Evolutionary conservation across 2,329 filamentous ascomycete species (phyloP).

Genomic region (Sarocladiaceae sp.): DNA sequence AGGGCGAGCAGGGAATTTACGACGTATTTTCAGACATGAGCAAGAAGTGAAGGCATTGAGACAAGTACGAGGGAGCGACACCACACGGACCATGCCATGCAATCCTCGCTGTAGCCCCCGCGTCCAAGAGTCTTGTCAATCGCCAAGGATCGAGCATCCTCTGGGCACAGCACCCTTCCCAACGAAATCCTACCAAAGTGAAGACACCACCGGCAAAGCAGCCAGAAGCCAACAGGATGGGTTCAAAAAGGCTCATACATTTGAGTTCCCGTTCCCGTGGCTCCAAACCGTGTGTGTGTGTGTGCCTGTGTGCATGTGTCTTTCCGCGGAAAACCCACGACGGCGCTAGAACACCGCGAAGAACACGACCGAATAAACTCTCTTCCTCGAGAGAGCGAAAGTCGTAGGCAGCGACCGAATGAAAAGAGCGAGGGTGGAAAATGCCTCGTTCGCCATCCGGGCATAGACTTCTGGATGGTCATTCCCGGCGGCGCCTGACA

Average conservation of each 20-base stretch:
- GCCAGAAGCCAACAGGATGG: background rate
- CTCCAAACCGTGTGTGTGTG: too few species aligned
- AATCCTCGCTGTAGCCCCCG: background rate
- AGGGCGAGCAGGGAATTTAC: too few species aligned
- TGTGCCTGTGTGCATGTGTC: too few species aligned
- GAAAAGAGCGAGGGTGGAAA: background rate
- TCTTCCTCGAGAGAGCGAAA: background rate
- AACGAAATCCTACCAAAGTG: background rate
- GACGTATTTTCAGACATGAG: too few species aligned
- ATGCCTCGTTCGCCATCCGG: background rate
- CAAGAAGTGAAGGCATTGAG: too few species aligned
- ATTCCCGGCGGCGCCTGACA: too few species aligned
- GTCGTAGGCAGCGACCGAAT: background rate
- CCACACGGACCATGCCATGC: too few species aligned
- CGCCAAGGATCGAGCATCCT: background rate
- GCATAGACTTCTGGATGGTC: background rate
- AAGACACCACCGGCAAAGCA: background rate
- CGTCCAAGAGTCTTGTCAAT: slow-evolving; percentile 10
- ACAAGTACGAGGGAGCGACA: too few species aligned
- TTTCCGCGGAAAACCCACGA: background rate
- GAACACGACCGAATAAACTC: background rate
- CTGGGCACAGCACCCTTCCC: background rate
- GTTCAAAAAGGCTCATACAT: background rate
- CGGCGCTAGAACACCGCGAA: slow-evolving; percentile 2
- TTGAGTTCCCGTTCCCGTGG: too few species aligned